phyloP scores from a whole-genome alignment of 1,284 basidiomycete species.

The Pulchroboletus neoregius region DNA sequence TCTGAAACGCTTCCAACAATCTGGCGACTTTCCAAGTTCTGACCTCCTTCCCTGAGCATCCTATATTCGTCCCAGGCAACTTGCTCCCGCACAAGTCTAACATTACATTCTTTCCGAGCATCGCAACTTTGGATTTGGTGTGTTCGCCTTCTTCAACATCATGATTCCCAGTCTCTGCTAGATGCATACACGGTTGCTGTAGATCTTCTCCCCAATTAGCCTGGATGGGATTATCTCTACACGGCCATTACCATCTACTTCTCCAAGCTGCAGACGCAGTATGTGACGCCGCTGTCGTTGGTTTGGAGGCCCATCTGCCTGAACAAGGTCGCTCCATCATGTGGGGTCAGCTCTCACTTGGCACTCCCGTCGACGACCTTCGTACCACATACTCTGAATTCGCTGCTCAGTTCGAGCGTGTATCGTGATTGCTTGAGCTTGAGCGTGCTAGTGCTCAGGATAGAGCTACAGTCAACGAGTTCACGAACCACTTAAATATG shows the following conservation, averaged over 20 bases:
- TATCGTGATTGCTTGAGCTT: not conserved
- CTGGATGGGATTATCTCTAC: conserved; percentile 4
- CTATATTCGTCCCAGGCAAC: not conserved
- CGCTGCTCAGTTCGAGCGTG: not conserved
- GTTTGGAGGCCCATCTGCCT: not conserved
- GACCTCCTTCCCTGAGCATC: not conserved
- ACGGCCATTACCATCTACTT: conserved; percentile 6
- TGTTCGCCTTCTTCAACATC: not conserved
- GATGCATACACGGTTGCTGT: not conserved
- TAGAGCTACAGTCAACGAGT: not conserved
- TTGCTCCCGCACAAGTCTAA: not conserved
- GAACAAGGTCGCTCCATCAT: conserved; percentile 7
- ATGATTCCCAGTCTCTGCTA: not conserved
- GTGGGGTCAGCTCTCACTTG: conserved; percentile 8
- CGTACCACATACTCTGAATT: not conserved
- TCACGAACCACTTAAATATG: not conserved
- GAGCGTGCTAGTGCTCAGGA: not conserved
- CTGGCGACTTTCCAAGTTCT: not conserved
- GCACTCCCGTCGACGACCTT: conserved; percentile 1
- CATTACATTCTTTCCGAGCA: not conserved
- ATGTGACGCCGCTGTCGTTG: not conserved
- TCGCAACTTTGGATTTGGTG: not conserved
- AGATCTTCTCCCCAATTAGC: conserved; percentile 4
- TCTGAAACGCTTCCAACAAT: not conserved
- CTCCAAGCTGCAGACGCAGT: not conserved